phyloP scores from a whole-genome alignment of 768 basidiomycete species.

The Tulasnella sp. region DNA sequence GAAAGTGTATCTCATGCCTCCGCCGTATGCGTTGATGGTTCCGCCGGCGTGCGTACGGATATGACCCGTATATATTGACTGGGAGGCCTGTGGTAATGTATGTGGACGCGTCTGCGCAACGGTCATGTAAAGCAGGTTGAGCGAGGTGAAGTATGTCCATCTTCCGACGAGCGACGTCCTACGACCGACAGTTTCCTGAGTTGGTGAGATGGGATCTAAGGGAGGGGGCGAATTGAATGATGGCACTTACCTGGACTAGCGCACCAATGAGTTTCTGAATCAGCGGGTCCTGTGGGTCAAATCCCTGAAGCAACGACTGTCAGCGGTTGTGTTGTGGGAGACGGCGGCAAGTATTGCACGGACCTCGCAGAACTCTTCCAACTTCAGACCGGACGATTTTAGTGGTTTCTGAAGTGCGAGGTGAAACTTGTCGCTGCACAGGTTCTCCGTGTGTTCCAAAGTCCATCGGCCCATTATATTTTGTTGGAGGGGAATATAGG shows the following conservation, averaged over 20 bases:
- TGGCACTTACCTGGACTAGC: conserved; percentile 4
- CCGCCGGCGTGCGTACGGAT: too few relatives aligned
- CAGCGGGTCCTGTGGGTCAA: conserved; percentile 10
- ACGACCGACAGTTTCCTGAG: not conserved
- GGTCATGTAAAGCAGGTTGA: not conserved
- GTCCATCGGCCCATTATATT: conserved; percentile 12
- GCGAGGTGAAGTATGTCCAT: not conserved
- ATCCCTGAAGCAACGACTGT: not conserved
- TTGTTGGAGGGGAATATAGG: too few relatives aligned
- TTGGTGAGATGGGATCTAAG: not conserved
- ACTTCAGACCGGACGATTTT: conserved; percentile 4
- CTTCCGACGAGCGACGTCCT: conserved; percentile 11
- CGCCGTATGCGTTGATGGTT: not conserved
- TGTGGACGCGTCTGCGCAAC: not conserved
- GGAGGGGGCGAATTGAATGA: not conserved
- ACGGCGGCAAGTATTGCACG: not conserved
- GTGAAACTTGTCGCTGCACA: conserved; percentile 13
- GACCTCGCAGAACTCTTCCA: conserved; percentile 15
- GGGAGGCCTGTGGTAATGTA: conserved; percentile 5
- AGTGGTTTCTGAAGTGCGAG: conserved; percentile 2
- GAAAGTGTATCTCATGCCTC: not conserved
- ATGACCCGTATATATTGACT: too few relatives aligned
- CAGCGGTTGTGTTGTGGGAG: not conserved
- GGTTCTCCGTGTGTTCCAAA: not conserved
- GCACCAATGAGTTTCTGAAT: conserved; percentile 9